Percentiles rank a stretch among this genome's conserved stretches.
Evolutionary conservation across 495 filamentous ascomycete genomes (phyloP).

Genomic region (Staphylotrichum tortipilum): DNA sequence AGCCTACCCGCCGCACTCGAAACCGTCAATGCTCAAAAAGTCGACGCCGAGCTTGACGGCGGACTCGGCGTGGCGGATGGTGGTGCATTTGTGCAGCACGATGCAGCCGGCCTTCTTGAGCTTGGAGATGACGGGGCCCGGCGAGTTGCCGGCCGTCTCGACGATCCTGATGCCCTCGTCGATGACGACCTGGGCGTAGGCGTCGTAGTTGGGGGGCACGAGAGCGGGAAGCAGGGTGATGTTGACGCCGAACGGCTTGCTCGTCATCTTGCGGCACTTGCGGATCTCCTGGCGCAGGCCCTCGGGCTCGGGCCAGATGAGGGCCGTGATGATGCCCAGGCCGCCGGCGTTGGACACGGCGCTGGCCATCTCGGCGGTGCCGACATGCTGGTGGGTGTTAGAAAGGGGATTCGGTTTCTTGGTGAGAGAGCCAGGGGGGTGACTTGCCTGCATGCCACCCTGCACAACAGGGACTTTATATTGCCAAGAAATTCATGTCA

Average conservation of each 20-base stretch:
- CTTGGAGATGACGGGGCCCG: slow-evolving; percentile 80
- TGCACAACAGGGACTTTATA: slow-evolving; percentile 83
- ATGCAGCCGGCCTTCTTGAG: slow-evolving; percentile 71
- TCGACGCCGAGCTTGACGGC: slow-evolving; percentile 94
- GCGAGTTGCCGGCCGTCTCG: slow-evolving; percentile 93
- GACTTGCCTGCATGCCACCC: slow-evolving; percentile 63
- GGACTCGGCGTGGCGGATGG: slow-evolving; percentile 83
- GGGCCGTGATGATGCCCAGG: slow-evolving; percentile 85
- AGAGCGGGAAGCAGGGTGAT: slow-evolving; percentile 88
- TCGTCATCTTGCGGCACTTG: slow-evolving; percentile 75
- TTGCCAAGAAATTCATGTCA: slow-evolving; percentile 19
- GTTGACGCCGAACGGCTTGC: slow-evolving; percentile 89
- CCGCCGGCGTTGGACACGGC: slow-evolving; percentile 95
- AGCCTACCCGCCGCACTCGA: slow-evolving; percentile 87
- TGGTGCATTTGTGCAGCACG: slow-evolving; percentile 96
- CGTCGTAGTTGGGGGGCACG: slow-evolving; percentile 81
- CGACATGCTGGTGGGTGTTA: slow-evolving; percentile 37
- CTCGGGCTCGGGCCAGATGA: slow-evolving; percentile 89
- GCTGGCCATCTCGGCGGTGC: slow-evolving; percentile 84
- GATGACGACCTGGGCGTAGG: slow-evolving; percentile 87
- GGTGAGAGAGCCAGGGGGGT: slow-evolving; percentile 18
- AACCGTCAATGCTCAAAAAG: slow-evolving; percentile 93
- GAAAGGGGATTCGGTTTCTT: no score
- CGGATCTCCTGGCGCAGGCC: slow-evolving; percentile 90
- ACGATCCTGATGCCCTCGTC: slow-evolving; percentile 91